Evolutionary conservation across 2,329 filamentous ascomycete species (phyloP).

Genomic region (Xylariaceae sp.): DNA sequence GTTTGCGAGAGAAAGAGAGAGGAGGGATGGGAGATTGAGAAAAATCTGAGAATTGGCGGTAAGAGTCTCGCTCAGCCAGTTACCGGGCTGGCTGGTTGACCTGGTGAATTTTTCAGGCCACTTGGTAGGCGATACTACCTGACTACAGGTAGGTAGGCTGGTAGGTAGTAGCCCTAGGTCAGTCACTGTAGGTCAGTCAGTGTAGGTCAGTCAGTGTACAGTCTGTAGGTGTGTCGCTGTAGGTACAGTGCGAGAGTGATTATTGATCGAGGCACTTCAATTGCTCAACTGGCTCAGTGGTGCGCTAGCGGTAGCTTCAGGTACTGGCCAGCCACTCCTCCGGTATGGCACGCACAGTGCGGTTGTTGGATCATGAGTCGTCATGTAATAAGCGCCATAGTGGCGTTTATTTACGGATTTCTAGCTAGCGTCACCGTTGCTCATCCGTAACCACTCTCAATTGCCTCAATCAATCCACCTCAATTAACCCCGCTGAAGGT

Average conservation of each 20-base stretch:
- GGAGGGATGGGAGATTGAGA: conserved; percentile 6
- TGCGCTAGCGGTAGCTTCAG: too few relatives aligned
- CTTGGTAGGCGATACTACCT: neutral
- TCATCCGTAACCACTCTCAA: too few relatives aligned
- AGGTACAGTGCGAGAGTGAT: too few relatives aligned
- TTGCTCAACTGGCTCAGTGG: too few relatives aligned
- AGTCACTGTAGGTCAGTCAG: too few relatives aligned
- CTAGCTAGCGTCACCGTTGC: neutral
- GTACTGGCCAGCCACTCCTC: too few relatives aligned
- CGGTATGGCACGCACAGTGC: too few relatives aligned
- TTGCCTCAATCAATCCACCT: too few relatives aligned
- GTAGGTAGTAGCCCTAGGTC: neutral
- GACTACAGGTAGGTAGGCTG: neutral
- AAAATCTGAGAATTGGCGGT: conserved; percentile 17
- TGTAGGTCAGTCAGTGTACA: too few relatives aligned
- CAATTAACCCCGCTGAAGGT: too few relatives aligned
- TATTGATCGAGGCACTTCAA: too few relatives aligned
- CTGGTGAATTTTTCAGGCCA: conserved; percentile 13
- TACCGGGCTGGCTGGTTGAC: conserved; percentile 13
- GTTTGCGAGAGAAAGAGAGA: neutral
- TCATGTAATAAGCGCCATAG: neutral
- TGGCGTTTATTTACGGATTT: neutral
- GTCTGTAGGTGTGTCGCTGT: too few relatives aligned
- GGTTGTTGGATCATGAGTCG: neutral
- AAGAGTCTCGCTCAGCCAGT: conserved; percentile 3